Evolutionary conservation across 768 basidiomycete genomes (phyloP), one percentile per base, ranked within the genome.

Genomic region (Russula vinacea): DNA sequence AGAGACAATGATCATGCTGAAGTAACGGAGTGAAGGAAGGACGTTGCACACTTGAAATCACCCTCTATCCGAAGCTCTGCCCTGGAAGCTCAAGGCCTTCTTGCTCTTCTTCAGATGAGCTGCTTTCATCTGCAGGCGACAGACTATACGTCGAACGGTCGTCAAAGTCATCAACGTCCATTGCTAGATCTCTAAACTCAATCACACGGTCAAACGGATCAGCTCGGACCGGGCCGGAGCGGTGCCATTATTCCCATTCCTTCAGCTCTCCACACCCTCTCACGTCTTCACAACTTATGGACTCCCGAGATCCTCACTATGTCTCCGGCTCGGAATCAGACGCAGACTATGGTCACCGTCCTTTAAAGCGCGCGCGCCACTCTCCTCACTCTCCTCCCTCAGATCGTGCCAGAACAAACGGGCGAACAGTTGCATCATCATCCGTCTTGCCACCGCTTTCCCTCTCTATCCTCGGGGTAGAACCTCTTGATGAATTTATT

Each of bases 401-500:
- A 47, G 71, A 69, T 60, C 73, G 72, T 64, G 67, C 72, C 55
- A 70, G 70, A 56, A 62, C 65, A 26, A 64, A 71, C 42, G 72
- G 70, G 24, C 58, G 68, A 50, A 47, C 65, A 56, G 70, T 67
- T 64, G 69, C 70, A 69, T 68, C 71, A 67, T 60, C 72, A 67
- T 58, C 72, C 35, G 68, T 64, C 57, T 72, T 88, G 19, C 87
- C 85, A 5, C 87, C 87, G 4, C 82, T 90, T 45, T 88, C 88
- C 1, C 78, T 87, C 47, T 91, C 89, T 17, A 92, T 95, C 67
- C 84, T 97, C 33, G 90, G 89, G 58, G 87, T 93, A 56, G 94
- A 95, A 72, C 94, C 94, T 2, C 78, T 92, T 35, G 94, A 97
- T 74, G 94, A 96, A 72, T 94, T 97, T 72, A 93, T 94, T 73